These are phyloP conservation scores for Ramaria sp. DNA, from an alignment of 768 basidiomycete species.

Conservation along the genomic window DNA sequence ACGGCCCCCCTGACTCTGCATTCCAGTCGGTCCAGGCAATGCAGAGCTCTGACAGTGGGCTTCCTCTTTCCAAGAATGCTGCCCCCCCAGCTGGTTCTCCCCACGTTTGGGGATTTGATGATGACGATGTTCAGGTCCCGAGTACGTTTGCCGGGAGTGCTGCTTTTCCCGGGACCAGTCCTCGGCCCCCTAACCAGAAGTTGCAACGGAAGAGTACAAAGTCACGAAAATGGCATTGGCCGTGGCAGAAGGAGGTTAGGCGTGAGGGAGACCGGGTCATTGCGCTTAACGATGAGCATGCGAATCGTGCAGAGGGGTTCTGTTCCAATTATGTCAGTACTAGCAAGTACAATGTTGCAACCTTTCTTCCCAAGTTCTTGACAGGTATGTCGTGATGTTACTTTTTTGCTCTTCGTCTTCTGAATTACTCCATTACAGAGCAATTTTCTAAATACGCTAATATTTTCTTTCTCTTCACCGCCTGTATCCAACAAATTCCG, in stretches of 20 bases:
- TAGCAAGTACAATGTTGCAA: constrained; percentile 83
- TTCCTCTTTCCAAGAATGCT: constrained; percentile 47
- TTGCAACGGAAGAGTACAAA: constrained; percentile 16
- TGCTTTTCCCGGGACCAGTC: constrained; percentile 27
- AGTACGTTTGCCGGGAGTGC: constrained; percentile 31
- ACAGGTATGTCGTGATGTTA: constrained; percentile 44
- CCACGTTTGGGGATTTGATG: constrained; percentile 68
- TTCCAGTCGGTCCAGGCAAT: constrained; percentile 38
- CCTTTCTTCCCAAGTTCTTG: constrained; percentile 90
- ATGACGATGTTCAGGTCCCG: constrained; percentile 33
- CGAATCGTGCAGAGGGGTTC: constrained; percentile 51
- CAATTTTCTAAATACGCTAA: constrained; percentile 99
- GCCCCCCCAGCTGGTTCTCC: constrained; percentile 55
- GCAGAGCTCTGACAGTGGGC: constrained; percentile 35
- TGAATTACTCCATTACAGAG: constrained; percentile 37
- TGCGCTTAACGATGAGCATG: constrained; percentile 63
- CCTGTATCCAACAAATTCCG: constrained; percentile 95
- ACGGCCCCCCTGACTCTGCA: constrained; percentile 51
- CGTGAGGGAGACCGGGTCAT: constrained; percentile 68
- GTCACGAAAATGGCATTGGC: constrained; percentile 62
- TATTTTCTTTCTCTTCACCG: constrained; percentile 96
- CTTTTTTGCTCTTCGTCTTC: background rate
- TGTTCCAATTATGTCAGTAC: constrained; percentile 82
- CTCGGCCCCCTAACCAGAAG: constrained; percentile 10
- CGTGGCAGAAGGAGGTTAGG: constrained; percentile 65